Evolutionary conservation across 179 eudicot genomes (phyloP).

Genomic region (Drosera spatulata): DNA sequence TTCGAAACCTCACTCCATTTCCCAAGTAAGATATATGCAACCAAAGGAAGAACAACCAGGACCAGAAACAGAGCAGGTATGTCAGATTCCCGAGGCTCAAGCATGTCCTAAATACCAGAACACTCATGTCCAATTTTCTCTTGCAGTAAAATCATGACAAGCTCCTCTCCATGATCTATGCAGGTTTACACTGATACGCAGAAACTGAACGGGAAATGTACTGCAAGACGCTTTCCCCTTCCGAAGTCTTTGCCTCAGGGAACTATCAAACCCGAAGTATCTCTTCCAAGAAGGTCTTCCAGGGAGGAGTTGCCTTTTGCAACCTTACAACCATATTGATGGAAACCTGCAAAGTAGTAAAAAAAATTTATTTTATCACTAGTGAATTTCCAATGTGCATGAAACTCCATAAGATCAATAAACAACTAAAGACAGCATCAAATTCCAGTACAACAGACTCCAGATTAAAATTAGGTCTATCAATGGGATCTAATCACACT

Average conservation of each 20-base stretch:
- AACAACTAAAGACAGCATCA: no score
- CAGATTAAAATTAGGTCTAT: no score
- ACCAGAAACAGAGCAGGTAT: constrained; percentile 66
- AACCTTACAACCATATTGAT: neutral
- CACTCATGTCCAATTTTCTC: constrained; percentile 61
- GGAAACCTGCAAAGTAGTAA: no score
- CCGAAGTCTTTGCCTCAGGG: no score
- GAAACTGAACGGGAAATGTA: neutral
- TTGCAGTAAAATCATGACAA: neutral
- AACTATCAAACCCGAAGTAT: no score
- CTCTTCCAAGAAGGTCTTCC: no score
- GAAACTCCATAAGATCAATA: no score
- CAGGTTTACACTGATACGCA: neutral
- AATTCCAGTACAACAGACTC: no score
- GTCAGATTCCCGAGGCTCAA: constrained; percentile 90
- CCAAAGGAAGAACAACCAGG: constrained; percentile 76
- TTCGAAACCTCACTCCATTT: constrained; percentile 75
- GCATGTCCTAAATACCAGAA: constrained; percentile 74
- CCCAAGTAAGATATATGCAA: constrained; percentile 71
- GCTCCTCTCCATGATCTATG: neutral
- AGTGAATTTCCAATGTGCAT: no score
- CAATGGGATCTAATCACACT: no score
- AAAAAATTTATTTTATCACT: no score
- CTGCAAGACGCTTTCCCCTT: neutral
- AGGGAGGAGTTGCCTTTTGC: neutral